phyloP scores from a whole-genome alignment of 441 rosid species.

The Gossypium lobatum region DNA sequence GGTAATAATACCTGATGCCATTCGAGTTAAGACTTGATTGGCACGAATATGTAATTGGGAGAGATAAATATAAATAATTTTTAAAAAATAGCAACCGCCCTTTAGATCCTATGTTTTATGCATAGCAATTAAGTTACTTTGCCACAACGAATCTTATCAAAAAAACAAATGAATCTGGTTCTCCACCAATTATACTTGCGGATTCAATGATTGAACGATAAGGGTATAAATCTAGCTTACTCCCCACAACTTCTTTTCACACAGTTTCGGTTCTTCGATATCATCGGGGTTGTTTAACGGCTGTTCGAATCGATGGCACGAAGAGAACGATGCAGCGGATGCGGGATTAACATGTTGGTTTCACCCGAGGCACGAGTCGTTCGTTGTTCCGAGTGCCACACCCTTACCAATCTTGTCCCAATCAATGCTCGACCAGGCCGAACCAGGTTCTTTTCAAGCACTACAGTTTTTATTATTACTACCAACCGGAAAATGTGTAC shows the following conservation, averaged over 20 bases:
- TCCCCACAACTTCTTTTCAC: neutral
- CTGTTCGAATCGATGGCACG: slow-evolving; percentile 22
- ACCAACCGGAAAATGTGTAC: too few relatives aligned
- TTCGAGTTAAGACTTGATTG: too few relatives aligned
- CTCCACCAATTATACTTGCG: neutral
- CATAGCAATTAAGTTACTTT: neutral
- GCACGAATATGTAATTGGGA: too few relatives aligned
- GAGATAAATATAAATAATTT: too few relatives aligned
- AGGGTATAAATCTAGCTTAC: neutral
- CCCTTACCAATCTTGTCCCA: slow-evolving; percentile 22
- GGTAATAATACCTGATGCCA: accelerated
- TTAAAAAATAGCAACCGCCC: too few relatives aligned
- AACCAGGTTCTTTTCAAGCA: neutral
- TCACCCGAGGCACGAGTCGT: slow-evolving; percentile 36
- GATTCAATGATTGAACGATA: neutral
- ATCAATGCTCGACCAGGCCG: slow-evolving; percentile 12
- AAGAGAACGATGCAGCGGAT: slow-evolving; percentile 44
- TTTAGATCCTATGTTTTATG: neutral
- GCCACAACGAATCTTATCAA: neutral
- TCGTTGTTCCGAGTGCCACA: slow-evolving; percentile 43
- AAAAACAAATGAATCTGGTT: slow-evolving; percentile 1
- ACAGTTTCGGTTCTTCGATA: neutral
- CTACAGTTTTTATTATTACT: neutral
- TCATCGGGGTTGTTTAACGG: neutral
- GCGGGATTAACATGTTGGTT: slow-evolving; percentile 40